phyloP scores from a whole-genome alignment of 169 alveolate species.

The Fabrea salina region DNA sequence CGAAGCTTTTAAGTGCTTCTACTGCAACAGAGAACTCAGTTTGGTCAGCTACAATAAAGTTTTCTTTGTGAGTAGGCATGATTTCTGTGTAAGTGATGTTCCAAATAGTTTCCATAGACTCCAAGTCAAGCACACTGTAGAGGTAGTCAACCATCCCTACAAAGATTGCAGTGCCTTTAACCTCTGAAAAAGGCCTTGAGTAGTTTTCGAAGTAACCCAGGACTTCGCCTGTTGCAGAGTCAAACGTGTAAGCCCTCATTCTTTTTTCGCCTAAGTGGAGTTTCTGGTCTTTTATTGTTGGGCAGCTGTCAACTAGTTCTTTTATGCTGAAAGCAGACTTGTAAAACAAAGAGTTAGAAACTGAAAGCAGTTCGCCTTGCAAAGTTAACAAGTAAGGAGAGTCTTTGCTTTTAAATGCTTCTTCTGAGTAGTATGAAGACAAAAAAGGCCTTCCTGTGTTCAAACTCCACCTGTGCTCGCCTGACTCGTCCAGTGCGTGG shows the following conservation, averaged over 20 bases:
- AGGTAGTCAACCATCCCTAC: not conserved
- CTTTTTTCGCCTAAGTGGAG: not conserved
- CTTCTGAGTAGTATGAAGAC: slow-evolving; percentile 7
- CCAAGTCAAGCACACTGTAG: not conserved
- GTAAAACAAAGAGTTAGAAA: not conserved
- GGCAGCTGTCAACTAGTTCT: not conserved
- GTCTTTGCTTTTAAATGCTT: not conserved
- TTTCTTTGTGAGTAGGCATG: not conserved
- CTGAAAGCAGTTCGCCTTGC: not conserved
- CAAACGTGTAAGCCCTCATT: not conserved
- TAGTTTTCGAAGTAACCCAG: not conserved
- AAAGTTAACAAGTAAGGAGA: not conserved
- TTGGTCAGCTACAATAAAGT: no score
- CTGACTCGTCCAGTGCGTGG: not conserved
- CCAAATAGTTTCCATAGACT: not conserved
- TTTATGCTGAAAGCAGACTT: not conserved
- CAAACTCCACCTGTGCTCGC: not conserved
- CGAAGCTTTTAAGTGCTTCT: no score
- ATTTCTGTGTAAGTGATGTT: not conserved
- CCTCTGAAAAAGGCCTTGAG: not conserved
- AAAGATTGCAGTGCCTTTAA: not conserved
- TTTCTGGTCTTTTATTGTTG: not conserved
- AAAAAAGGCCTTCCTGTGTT: not conserved
- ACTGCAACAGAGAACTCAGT: no score
- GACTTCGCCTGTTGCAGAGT: not conserved